These are phyloP conservation scores for Phytopythium mirpurense DNA, from an alignment of 352 stramenopile genomes.

Conservation along the genomic window DNA sequence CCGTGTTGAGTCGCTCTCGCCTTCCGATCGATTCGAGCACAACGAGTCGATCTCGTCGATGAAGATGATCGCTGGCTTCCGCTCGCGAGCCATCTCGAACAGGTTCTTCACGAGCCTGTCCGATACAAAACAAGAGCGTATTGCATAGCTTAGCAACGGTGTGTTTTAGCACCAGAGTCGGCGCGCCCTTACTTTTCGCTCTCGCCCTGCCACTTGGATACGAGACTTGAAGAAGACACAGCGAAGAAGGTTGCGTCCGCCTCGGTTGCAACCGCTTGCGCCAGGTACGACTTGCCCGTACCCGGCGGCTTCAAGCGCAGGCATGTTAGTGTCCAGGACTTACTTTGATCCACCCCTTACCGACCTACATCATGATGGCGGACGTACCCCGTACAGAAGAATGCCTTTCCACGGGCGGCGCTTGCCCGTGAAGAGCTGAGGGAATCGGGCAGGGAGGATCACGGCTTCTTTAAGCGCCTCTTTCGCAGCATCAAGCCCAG, in stretches of 20 bases:
- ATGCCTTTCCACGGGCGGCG: conserved; percentile 94
- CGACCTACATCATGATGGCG: too few relatives aligned
- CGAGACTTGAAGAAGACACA: conserved; percentile 96
- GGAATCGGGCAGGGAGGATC: conserved; percentile 94
- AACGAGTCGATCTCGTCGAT: conserved; percentile 98
- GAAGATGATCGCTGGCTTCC: conserved; percentile 94
- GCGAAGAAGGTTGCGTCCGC: conserved; percentile 98
- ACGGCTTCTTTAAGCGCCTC: conserved; percentile 98
- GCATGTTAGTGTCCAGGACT: conserved; percentile 8
- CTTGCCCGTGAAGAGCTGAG: conserved; percentile 96
- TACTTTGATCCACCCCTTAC: too few relatives aligned
- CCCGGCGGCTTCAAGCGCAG: conserved; percentile 53
- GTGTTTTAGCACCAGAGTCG: too few relatives aligned
- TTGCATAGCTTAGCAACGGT: too few relatives aligned
- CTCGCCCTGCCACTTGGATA: conserved; percentile 98
- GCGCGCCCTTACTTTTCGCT: conserved; percentile 83
- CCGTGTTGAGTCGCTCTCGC: conserved; percentile 94
- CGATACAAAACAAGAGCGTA: too few relatives aligned
- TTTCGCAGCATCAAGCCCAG: conserved; percentile 96
- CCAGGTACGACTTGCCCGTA: conserved; percentile 95
- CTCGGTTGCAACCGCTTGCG: conserved; percentile 98
- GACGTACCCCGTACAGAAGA: conserved; percentile 94
- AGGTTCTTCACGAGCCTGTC: conserved; percentile 95
- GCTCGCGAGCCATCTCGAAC: conserved; percentile 97
- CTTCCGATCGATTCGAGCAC: conserved; percentile 89